Percentiles rank a stretch among this genome's conserved stretches.
These are phyloP conservation scores for Didymella exigua DNA, from an alignment of 2,329 filamentous ascomycete species.

Conservation along the genomic window DNA sequence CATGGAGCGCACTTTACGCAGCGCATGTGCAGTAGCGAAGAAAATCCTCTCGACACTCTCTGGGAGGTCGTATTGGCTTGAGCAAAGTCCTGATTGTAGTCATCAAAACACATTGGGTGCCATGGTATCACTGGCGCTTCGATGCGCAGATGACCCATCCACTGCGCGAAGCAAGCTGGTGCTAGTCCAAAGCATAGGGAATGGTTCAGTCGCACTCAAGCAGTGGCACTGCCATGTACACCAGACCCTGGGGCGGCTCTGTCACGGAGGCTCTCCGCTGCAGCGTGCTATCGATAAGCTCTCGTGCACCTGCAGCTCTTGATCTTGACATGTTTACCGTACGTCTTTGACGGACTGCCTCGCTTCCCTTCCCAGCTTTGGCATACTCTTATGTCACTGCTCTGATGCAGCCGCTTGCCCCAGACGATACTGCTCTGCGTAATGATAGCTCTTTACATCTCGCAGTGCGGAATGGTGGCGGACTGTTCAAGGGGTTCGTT, in stretches of 20 bases:
- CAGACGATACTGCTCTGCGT: not conserved
- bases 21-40: not conserved
- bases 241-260: not conserved
- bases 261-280: conserved; percentile 8
- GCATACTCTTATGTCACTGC: not conserved
- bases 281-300: conserved; percentile 15
- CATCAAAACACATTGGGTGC: not conserved
- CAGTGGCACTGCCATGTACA: not conserved
- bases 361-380: not conserved
- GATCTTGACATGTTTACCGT: not conserved
- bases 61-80: not conserved
- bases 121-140: not conserved
- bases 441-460: not conserved
- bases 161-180: not conserved
- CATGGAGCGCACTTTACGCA: not conserved
- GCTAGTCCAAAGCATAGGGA: not conserved
- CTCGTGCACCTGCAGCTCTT: not conserved
- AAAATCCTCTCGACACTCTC: not conserved
- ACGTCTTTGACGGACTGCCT: not conserved
- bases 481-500: not conserved
- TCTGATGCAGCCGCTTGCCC: not conserved
- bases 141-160: not conserved
- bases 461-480: not conserved
- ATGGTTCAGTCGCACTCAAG: not conserved
- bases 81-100: not conserved